phyloP scores from a whole-genome alignment of 2,329 filamentous ascomycete genomes.

The Herpotrichia juniperi region DNA sequence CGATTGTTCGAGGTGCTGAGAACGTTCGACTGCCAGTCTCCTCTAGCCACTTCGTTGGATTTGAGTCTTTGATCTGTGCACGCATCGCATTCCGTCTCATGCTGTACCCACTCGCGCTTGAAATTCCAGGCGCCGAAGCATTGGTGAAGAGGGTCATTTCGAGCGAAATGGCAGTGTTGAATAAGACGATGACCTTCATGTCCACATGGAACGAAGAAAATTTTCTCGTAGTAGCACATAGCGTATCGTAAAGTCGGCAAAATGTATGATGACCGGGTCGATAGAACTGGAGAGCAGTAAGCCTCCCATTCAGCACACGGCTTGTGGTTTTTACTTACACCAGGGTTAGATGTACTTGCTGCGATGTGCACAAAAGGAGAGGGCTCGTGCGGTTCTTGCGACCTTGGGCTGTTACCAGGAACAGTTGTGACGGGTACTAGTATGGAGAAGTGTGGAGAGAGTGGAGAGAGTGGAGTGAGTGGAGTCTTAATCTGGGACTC shows the following conservation, averaged over 20 bases:
- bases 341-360: not conserved
- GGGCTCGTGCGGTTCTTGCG: not conserved
- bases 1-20: not conserved
- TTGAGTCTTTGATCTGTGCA: constrained; percentile 8
- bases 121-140: constrained; percentile 72
- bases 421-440: not conserved
- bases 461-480: constrained; percentile 1
- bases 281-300: not conserved
- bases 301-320: not conserved
- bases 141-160: constrained; percentile 72
- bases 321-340: not conserved
- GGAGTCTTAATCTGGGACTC: constrained; percentile 13
- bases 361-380: not conserved
- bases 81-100: constrained; percentile 37
- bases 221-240: constrained; percentile 77
- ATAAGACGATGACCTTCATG: constrained; percentile 66
- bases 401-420: not conserved
- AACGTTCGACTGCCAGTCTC: not conserved
- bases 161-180: constrained; percentile 75
- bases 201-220: constrained; percentile 65
- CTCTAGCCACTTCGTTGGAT: not conserved
- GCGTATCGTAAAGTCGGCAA: too few species aligned
- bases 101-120: constrained; percentile 62
- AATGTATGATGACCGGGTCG: not conserved
- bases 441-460: not conserved